phyloP scores from a whole-genome alignment of 73 alveolate genomes.

The Effrenium voratum region DNA sequence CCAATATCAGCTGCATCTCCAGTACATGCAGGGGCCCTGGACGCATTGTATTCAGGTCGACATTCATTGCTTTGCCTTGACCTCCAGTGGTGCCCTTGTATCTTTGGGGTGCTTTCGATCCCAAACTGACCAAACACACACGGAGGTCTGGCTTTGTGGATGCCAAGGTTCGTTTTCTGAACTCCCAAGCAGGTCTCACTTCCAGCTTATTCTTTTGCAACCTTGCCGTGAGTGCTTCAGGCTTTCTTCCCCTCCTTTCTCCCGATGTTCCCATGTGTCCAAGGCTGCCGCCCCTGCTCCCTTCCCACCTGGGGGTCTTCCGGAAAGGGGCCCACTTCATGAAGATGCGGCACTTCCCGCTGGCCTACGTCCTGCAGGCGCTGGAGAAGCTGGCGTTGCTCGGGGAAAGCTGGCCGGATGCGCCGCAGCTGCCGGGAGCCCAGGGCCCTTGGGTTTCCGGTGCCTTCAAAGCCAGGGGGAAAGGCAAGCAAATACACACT shows the following conservation, averaged over 20 bases:
- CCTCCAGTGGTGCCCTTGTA: not conserved
- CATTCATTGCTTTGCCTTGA: too few species aligned
- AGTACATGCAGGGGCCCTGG: slow-evolving; percentile 29
- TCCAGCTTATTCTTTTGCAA: too few species aligned
- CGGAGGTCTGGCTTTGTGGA: too few species aligned
- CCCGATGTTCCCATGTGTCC: too few species aligned
- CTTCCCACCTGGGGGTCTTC: slow-evolving; percentile 65
- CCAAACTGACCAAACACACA: not conserved
- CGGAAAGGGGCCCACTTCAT: slow-evolving; percentile 59
- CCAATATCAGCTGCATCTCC: slow-evolving; percentile 76
- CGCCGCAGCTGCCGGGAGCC: too few species aligned
- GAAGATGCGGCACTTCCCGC: slow-evolving; percentile 66
- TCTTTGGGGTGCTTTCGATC: not conserved
- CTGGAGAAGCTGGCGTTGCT: slow-evolving; percentile 5
- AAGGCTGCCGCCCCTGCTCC: slow-evolving; percentile 69
- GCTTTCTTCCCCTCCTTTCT: too few species aligned
- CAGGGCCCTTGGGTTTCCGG: too few species aligned
- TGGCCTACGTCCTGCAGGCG: slow-evolving; percentile 45
- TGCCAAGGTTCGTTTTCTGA: too few species aligned
- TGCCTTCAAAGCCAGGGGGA: too few species aligned
- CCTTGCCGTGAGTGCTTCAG: too few species aligned
- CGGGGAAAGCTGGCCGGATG: not conserved
- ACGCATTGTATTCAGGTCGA: not conserved
- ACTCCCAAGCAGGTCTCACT: too few species aligned
- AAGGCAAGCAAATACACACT: too few species aligned